Evolutionary conservation across 2,329 filamentous ascomycete genomes (phyloP).

Genomic region (Claviceps sp.): DNA sequence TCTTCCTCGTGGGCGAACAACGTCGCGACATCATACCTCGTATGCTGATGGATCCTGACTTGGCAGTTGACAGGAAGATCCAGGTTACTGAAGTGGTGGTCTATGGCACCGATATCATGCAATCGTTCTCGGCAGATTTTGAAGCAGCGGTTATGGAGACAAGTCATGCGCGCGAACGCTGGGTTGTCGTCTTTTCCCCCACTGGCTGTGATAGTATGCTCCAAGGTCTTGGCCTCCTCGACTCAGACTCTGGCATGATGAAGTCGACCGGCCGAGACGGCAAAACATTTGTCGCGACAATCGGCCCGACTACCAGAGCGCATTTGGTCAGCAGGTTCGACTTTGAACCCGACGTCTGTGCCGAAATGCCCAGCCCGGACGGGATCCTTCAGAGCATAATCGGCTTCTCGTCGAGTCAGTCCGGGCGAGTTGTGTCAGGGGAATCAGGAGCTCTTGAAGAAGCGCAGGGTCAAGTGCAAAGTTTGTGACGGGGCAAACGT

Average conservation of each 20-base stretch:
- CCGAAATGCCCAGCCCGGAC: slow-evolving; percentile 67
- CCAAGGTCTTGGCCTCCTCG: slow-evolving; percentile 36
- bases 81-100: slow-evolving; percentile 67
- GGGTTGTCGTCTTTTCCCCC: slow-evolving; percentile 65
- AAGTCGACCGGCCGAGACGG: slow-evolving; percentile 17
- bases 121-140: slow-evolving; percentile 61
- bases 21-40: slow-evolving; percentile 81
- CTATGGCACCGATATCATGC: slow-evolving; percentile 77
- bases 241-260: slow-evolving; percentile 29
- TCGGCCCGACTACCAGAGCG: slow-evolving; percentile 82
- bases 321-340: slow-evolving; percentile 52
- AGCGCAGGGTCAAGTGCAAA: background rate
- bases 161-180: slow-evolving; percentile 31
- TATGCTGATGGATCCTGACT: slow-evolving; percentile 47
- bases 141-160: slow-evolving; percentile 33
- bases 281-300: slow-evolving; percentile 62
- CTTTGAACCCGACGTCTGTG: slow-evolving; percentile 65
- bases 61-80: slow-evolving; percentile 40
- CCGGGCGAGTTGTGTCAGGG: background rate
- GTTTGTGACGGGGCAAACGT: background rate
- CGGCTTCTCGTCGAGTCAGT: background rate
- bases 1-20: slow-evolving; percentile 87
- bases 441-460: background rate
- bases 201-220: slow-evolving; percentile 51
- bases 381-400: slow-evolving; percentile 60